A percentile compares a stretch with the other conserved stretches of the same genome.
Evolutionary conservation across 768 basidiomycete species (phyloP).

Genomic region (Termitomyces eurrhizus): DNA sequence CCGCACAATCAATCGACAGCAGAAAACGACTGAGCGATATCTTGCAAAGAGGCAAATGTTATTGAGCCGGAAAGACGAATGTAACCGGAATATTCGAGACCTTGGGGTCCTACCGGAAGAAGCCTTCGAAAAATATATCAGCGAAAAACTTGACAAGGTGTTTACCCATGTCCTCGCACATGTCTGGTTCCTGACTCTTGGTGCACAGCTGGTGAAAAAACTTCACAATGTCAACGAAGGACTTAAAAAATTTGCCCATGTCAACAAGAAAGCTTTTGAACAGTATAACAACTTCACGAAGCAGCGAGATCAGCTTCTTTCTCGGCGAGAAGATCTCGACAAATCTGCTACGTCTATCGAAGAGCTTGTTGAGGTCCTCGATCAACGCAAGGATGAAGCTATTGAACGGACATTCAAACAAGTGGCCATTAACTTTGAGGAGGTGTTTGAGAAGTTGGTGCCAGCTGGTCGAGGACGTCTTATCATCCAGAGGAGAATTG

Average conservation of each 20-base stretch:
- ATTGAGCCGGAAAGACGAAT: conserved; percentile 82
- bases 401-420: conserved; percentile 99
- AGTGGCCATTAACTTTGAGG: conserved; percentile 94
- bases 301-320: conserved; percentile 86
- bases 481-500: conserved; percentile 89
- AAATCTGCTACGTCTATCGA: conserved; percentile 86
- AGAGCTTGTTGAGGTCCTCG: conserved; percentile 88
- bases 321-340: conserved; percentile 88
- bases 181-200: neutral
- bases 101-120: conserved; percentile 96
- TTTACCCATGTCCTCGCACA: conserved; percentile 20
- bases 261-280: conserved; percentile 99
- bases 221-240: conserved; percentile 91
- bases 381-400: conserved; percentile 97
- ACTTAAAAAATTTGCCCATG: conserved; percentile 94
- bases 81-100: conserved; percentile 92
- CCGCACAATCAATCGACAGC: conserved; percentile 82
- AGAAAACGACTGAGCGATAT: conserved; percentile 95
- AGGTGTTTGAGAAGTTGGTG: conserved; percentile 94
- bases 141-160: conserved; percentile 84
- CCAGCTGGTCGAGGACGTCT: conserved; percentile 88
- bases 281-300: conserved; percentile 98
- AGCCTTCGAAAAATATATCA: conserved; percentile 93
- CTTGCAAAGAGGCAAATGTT: conserved; percentile 90
- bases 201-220: conserved; percentile 78